Evolutionary conservation across 2,329 filamentous ascomycete genomes (phyloP).

Genomic region (Cryphonectria parasitica): DNA sequence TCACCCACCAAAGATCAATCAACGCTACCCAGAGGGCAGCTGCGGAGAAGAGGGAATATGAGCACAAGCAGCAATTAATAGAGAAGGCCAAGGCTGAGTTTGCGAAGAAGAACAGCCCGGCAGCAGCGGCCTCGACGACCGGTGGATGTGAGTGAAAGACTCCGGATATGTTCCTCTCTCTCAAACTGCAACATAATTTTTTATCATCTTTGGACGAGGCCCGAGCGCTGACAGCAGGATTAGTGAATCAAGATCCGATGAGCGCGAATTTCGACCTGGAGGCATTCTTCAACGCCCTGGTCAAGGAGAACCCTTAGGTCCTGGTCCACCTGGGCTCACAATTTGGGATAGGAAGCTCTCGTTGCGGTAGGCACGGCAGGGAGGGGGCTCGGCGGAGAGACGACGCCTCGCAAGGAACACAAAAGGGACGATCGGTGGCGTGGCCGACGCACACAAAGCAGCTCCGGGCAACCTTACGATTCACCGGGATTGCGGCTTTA

Average conservation of each 20-base stretch:
- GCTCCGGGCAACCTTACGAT: conserved; percentile 21
- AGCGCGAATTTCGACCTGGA: conserved; percentile 94
- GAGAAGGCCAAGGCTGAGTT: conserved; percentile 90
- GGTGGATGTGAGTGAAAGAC: conserved; percentile 38
- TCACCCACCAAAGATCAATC: conserved; percentile 89
- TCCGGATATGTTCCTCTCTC: not conserved
- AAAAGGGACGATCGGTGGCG: conserved; percentile 19
- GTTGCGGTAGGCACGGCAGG: conserved; percentile 25
- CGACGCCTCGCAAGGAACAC: conserved; percentile 22
- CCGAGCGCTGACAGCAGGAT: conserved; percentile 36
- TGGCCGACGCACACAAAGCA: conserved; percentile 26
- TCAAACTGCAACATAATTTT: conserved; percentile 32
- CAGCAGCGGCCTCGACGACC: conserved; percentile 39
- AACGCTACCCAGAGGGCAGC: conserved; percentile 70
- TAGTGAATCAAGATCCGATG: conserved; percentile 62
- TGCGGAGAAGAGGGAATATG: conserved; percentile 79
- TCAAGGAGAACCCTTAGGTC: conserved; percentile 54
- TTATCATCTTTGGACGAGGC: not conserved
- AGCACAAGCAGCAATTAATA: conserved; percentile 91
- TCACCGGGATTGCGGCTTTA: conserved; percentile 51
- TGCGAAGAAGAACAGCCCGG: conserved; percentile 70
- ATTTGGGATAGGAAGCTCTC: conserved; percentile 25
- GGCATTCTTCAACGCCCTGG: conserved; percentile 72
- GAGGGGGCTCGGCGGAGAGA: conserved; percentile 15
- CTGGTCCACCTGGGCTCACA: conserved; percentile 31